A percentile compares a stretch with the other conserved stretches of the same genome.
These are phyloP conservation scores for Saturnispora mendoncae DNA, from an alignment of 805 yeast species.

Conservation along the genomic window DNA sequence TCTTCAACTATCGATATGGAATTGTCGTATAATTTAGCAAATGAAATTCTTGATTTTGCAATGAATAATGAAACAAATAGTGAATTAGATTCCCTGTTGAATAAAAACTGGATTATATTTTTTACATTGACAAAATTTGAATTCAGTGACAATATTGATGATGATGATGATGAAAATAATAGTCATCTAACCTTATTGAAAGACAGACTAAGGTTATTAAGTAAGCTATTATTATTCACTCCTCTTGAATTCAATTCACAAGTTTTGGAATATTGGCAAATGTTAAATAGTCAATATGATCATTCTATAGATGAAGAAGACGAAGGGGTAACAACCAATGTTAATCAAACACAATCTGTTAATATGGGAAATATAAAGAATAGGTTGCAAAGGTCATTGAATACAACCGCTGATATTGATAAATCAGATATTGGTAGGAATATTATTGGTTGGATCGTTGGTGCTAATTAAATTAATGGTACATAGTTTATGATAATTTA, in stretches of 20 bases:
- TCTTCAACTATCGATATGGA: conserved; percentile 56
- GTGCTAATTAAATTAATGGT: conserved; percentile 17
- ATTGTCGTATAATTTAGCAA: conserved; percentile 41
- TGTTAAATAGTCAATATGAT: conserved; percentile 29
- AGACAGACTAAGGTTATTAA: conserved; percentile 44
- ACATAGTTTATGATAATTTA: background rate
- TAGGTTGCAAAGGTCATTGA: conserved; percentile 23
- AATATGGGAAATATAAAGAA: conserved; percentile 19
- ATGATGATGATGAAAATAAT: conserved; percentile 11
- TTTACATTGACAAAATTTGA: conserved; percentile 60
- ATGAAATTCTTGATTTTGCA: conserved; percentile 30
- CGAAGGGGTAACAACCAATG: background rate
- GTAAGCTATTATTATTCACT: conserved; percentile 42
- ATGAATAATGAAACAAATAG: conserved; percentile 8
- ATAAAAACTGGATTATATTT: conserved; percentile 56
- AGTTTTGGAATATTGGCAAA: conserved; percentile 57
- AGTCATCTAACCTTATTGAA: conserved; percentile 10
- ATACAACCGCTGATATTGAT: conserved; percentile 21
- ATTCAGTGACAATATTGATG: conserved; percentile 17
- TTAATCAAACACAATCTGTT: background rate
- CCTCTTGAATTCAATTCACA: conserved; percentile 47
- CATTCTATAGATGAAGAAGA: conserved; percentile 15
- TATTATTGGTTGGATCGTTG: conserved; percentile 30
- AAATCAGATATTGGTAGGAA: conserved; percentile 25
- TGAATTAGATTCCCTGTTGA: conserved; percentile 16